phyloP scores from a whole-genome alignment of 495 filamentous ascomycete species.

The Pseudomonodictys pantanalensis region DNA sequence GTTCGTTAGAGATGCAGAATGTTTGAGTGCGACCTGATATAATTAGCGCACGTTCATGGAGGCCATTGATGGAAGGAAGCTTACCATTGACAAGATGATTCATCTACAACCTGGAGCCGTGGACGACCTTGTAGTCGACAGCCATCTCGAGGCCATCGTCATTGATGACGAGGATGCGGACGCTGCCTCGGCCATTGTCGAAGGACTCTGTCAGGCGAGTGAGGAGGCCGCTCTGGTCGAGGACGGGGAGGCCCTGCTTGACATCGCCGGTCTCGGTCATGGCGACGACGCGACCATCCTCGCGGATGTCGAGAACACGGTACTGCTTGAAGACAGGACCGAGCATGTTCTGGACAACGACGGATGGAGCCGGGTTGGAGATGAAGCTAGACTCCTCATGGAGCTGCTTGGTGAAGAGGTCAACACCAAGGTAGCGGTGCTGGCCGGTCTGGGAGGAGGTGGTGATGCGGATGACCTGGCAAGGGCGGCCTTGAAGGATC shows the following conservation, averaged over 20 bases:
- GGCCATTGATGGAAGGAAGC: not conserved
- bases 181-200: slow-evolving; percentile 84
- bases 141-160: slow-evolving; percentile 92
- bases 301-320: slow-evolving; percentile 96
- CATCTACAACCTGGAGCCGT: slow-evolving; percentile 66
- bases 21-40: slow-evolving; percentile 22
- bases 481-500: slow-evolving; percentile 97
- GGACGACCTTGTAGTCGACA: slow-evolving; percentile 98
- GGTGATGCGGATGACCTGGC: slow-evolving; percentile 99
- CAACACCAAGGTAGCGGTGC: slow-evolving; percentile 98
- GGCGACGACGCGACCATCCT: slow-evolving; percentile 73
- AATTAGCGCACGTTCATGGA: slow-evolving; percentile 10
- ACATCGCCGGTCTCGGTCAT: slow-evolving; percentile 92
- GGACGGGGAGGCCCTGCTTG: slow-evolving; percentile 91
- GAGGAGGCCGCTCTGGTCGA: slow-evolving; percentile 89
- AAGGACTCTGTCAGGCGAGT: slow-evolving; percentile 79
- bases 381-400: slow-evolving; percentile 98
- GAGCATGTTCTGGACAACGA: slow-evolving; percentile 98
- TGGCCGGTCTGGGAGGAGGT: slow-evolving; percentile 97
- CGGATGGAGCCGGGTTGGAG: slow-evolving; percentile 91
- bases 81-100: slow-evolving; percentile 31
- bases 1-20: slow-evolving; percentile 26
- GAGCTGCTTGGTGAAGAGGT: slow-evolving; percentile 99
- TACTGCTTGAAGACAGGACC: slow-evolving; percentile 99
- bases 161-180: slow-evolving; percentile 93